A percentile compares a stretch with the other conserved stretches of the same genome.
Evolutionary conservation across 2,329 filamentous ascomycete genomes (phyloP).

Genomic region (Teratosphaeria pseudoeucalypti): DNA sequence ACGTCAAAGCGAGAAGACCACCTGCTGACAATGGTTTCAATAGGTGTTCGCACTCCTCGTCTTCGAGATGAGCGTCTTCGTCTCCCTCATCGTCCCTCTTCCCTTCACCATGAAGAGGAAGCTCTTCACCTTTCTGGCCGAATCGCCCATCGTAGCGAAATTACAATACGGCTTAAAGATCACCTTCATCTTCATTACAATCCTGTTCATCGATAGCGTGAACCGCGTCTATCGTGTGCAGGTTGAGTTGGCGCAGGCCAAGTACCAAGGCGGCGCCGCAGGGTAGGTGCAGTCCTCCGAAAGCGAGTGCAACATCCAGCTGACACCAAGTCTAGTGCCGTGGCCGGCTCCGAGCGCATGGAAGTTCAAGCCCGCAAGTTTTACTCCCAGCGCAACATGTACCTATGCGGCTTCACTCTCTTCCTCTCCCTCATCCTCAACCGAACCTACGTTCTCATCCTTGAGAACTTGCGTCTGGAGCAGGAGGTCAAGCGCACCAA

Average conservation of each 20-base stretch:
- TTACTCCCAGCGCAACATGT: slow-evolving; percentile 99
- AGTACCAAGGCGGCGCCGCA: slow-evolving; percentile 41
- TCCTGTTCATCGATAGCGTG: slow-evolving; percentile 95
- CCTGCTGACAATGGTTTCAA: background rate
- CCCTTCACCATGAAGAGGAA: slow-evolving; percentile 77
- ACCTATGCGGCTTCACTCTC: slow-evolving; percentile 97
- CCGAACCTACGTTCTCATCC: slow-evolving; percentile 96
- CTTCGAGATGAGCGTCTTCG: slow-evolving; percentile 72
- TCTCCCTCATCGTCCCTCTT: slow-evolving; percentile 72
- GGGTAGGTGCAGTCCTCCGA: slow-evolving; percentile 32
- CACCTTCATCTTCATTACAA: slow-evolving; percentile 96
- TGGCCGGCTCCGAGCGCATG: slow-evolving; percentile 82
- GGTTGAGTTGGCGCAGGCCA: slow-evolving; percentile 68
- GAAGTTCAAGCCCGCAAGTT: slow-evolving; percentile 99
- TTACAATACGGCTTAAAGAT: slow-evolving; percentile 98
- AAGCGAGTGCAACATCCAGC: background rate
- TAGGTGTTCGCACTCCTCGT: slow-evolving; percentile 77
- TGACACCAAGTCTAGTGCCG: slow-evolving; percentile 39
- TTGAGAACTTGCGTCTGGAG: slow-evolving; percentile 84
- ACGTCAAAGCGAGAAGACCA: no score
- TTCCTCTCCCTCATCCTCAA: slow-evolving; percentile 98
- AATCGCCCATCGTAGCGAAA: slow-evolving; percentile 75
- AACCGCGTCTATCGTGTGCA: slow-evolving; percentile 95
- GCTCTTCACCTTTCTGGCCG: slow-evolving; percentile 93
- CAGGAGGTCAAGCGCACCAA: slow-evolving; percentile 80